Conservation (phyloP, 129 eudicot species). For the Sambucus nigra region DNA sequence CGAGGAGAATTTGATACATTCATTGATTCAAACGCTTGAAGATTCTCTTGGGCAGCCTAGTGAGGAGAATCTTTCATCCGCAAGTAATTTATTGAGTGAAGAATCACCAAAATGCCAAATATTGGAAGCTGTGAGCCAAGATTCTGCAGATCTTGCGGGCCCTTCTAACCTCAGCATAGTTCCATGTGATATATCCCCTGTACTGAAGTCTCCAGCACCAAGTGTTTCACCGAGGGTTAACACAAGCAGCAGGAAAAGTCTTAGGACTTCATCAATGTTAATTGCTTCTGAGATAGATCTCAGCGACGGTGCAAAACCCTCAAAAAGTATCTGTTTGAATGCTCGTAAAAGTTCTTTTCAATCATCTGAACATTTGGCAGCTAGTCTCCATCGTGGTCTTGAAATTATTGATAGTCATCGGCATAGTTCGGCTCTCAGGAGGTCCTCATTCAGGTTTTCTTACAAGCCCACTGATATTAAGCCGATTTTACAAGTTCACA, state of each 20-base stretch:
- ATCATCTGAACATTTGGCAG: constrained; percentile 65
- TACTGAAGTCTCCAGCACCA: constrained; percentile 57
- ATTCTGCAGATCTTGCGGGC: constrained; percentile 24
- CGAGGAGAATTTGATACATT: too few relatives aligned
- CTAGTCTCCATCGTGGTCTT: constrained; percentile 76
- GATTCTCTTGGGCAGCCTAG: constrained; percentile 14
- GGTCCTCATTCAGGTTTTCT: constrained; percentile 74
- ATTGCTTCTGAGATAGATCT: constrained; percentile 54
- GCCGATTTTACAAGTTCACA: constrained; percentile 30
- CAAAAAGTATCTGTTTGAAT: constrained; percentile 27
- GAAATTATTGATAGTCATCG: constrained; percentile 55
- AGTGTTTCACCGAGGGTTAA: constrained; percentile 52
- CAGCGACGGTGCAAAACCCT: constrained; percentile 27
- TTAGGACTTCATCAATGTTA: constrained; percentile 45
- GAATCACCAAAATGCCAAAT: constrained; percentile 4
- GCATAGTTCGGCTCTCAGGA: constrained; percentile 44
- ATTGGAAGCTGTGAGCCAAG: background rate
- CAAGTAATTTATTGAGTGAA: constrained; percentile 9
- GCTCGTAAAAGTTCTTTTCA: constrained; percentile 20
- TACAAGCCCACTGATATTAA: constrained; percentile 48
- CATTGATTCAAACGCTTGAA: constrained; percentile 8
- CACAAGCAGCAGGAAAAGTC: constrained; percentile 55
- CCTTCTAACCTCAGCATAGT: constrained; percentile 25
- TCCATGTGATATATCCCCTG: constrained; percentile 35
- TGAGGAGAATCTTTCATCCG: constrained; percentile 10